phyloP scores from a whole-genome alignment of 305 asterid species.

The Rubia peregrina region DNA sequence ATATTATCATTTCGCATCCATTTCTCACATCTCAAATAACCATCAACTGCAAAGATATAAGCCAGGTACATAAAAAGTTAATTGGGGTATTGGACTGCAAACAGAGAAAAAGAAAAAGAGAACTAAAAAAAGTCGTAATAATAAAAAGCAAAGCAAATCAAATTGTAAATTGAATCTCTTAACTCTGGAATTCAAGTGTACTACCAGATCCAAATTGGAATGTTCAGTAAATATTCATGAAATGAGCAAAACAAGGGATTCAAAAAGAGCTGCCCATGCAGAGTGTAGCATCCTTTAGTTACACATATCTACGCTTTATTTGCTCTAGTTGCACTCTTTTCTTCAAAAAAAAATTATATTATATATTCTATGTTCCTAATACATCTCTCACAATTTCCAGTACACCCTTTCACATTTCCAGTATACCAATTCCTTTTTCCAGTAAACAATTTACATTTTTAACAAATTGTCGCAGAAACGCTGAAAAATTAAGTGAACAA shows the following conservation, averaged over 20 bases:
- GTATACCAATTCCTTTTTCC: not conserved
- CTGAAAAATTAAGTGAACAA: not conserved
- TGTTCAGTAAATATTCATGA: not conserved
- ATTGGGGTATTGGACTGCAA: not conserved
- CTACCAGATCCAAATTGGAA: not conserved
- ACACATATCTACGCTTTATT: not conserved
- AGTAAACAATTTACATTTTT: not conserved
- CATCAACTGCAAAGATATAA: conserved; percentile 63
- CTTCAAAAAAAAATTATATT: too few relatives aligned
- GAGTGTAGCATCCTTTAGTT: not conserved
- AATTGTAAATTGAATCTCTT: not conserved
- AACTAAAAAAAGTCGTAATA: not conserved
- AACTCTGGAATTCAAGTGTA: not conserved
- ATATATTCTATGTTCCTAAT: not conserved
- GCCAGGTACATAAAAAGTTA: conserved; percentile 9
- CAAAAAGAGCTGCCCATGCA: not conserved
- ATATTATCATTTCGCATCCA: conserved; percentile 86
- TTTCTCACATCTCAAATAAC: conserved; percentile 77
- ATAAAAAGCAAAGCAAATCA: not conserved
- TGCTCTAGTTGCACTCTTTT: not conserved
- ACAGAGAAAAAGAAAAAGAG: not conserved
- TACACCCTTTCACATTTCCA: not conserved
- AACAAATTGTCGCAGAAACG: not conserved
- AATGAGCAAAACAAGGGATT: not conserved
- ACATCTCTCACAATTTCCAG: not conserved